phyloP scores from a whole-genome alignment of 768 basidiomycete species.

The Dentipellis fragilis region DNA sequence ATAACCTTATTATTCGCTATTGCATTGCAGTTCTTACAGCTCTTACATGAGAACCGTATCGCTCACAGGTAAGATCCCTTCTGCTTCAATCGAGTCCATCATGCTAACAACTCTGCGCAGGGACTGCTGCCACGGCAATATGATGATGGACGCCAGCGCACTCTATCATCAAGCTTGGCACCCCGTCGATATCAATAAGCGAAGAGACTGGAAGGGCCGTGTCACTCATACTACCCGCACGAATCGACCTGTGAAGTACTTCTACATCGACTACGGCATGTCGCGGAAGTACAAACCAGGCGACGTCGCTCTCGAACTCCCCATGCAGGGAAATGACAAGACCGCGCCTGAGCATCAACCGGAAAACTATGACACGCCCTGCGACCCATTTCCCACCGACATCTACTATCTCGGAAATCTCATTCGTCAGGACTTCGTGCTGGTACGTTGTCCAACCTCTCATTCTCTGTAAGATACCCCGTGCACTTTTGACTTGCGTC shows the following conservation, averaged over 20 bases:
- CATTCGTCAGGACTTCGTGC: constrained; percentile 12
- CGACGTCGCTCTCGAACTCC: constrained; percentile 8
- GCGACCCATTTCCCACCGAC: constrained; percentile 18
- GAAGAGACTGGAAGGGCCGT: constrained; percentile 1
- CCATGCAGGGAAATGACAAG: constrained; percentile 17
- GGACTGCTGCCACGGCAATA: constrained; percentile 6
- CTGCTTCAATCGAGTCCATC: too few relatives aligned
- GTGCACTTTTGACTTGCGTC: neutral
- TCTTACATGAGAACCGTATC: constrained; percentile 15
- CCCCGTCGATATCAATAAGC: constrained; percentile 1
- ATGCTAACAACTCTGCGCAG: too few relatives aligned
- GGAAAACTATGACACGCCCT: neutral
- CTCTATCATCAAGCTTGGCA: constrained; percentile 9
- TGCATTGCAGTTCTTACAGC: constrained; percentile 12
- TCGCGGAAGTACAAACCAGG: constrained; percentile 14
- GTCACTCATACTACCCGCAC: constrained; percentile 17
- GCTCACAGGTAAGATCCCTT: constrained; percentile 17
- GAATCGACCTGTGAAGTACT: constrained; percentile 17
- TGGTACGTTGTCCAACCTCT: constrained; percentile 7
- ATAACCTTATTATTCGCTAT: neutral
- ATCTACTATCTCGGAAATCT: constrained; percentile 18
- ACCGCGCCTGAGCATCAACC: constrained; percentile 17
- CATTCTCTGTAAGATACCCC: neutral
- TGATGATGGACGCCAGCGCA: constrained; percentile 7
- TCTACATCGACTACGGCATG: constrained; percentile 22